These are phyloP conservation scores for Podospora didyma DNA, from an alignment of 495 filamentous ascomycete species.

Conservation along the genomic window DNA sequence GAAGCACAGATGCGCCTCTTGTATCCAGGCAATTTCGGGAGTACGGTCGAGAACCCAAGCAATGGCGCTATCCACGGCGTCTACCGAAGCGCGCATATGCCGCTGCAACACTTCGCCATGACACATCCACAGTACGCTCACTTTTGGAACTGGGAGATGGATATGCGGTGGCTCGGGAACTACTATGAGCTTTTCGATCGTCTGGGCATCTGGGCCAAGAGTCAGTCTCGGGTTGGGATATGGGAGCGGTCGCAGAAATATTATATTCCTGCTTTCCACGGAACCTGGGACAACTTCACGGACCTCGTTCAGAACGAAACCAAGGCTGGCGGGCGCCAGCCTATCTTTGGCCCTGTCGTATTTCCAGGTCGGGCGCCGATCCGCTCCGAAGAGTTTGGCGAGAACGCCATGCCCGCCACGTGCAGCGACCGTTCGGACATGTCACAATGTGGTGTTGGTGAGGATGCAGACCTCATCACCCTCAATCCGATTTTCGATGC, in stretches of 20 bases:
- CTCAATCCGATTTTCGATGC: slow-evolving; percentile 94
- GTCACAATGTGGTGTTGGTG: slow-evolving; percentile 70
- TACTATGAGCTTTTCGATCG: slow-evolving; percentile 88
- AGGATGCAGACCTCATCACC: slow-evolving; percentile 91
- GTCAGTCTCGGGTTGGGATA: slow-evolving; percentile 76
- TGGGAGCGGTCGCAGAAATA: slow-evolving; percentile 92
- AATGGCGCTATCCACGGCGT: slow-evolving; percentile 76
- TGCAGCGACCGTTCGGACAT: slow-evolving; percentile 34
- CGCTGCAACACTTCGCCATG: slow-evolving; percentile 88
- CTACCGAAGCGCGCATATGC: slow-evolving; percentile 86
- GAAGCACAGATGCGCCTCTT: slow-evolving; percentile 84
- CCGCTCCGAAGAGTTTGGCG: slow-evolving; percentile 59
- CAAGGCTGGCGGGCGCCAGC: slow-evolving; percentile 54
- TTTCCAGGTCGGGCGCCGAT: slow-evolving; percentile 54
- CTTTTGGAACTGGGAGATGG: slow-evolving; percentile 99
- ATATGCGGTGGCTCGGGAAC: slow-evolving; percentile 86
- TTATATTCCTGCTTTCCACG: slow-evolving; percentile 83
- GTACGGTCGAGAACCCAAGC: slow-evolving; percentile 53
- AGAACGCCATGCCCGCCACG: slow-evolving; percentile 51
- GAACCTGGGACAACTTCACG: slow-evolving; percentile 83
- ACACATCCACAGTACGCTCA: slow-evolving; percentile 87
- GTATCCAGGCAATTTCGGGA: slow-evolving; percentile 74
- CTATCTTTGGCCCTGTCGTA: slow-evolving; percentile 75
- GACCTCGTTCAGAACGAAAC: slow-evolving; percentile 41
- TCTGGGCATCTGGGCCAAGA: slow-evolving; percentile 65